A percentile compares a stretch with the other conserved stretches of the same genome.
Conservation (phyloP, 2,329 filamentous ascomycete genomes). For the Arthrobotrys pseudoclavata region DNA sequence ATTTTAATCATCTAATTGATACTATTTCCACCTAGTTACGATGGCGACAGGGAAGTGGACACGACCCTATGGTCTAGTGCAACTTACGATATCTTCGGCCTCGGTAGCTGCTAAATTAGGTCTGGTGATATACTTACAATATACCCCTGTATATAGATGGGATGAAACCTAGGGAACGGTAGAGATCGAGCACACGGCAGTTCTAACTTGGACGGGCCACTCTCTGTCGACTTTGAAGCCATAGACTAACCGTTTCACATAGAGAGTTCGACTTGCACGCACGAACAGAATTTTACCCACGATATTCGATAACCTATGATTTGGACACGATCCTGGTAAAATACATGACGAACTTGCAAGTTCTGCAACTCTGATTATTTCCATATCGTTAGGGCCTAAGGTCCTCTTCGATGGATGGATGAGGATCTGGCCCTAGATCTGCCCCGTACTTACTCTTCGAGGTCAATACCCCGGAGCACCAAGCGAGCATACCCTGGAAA, state of each 20-base stretch:
- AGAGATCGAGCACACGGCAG: slow-evolving; percentile 6
- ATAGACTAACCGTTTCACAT: neutral
- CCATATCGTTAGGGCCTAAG: neutral
- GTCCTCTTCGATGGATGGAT: neutral
- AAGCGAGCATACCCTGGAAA: slow-evolving; percentile 40
- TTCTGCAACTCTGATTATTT: no score
- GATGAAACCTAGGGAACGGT: slow-evolving; percentile 32
- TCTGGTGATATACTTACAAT: neutral
- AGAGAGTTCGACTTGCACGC: neutral
- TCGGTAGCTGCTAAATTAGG: slow-evolving; percentile 32
- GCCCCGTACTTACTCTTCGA: slow-evolving; percentile 24
- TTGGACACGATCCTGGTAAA: neutral
- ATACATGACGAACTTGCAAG: no score
- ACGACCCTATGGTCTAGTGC: slow-evolving; percentile 2
- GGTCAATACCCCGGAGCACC: slow-evolving; percentile 25
- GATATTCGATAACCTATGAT: neutral
- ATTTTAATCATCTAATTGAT: neutral
- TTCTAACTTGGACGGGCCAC: neutral
- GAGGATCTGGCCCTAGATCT: slow-evolving; percentile 3
- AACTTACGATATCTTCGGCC: slow-evolving; percentile 21
- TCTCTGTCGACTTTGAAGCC: neutral
- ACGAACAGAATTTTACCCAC: neutral
- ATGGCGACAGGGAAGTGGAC: slow-evolving; percentile 12
- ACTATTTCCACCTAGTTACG: slow-evolving; percentile 8
- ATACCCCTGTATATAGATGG: slow-evolving; percentile 47